Conservation (phyloP, 768 basidiomycete genomes). For the Pluteus cervinus region DNA sequence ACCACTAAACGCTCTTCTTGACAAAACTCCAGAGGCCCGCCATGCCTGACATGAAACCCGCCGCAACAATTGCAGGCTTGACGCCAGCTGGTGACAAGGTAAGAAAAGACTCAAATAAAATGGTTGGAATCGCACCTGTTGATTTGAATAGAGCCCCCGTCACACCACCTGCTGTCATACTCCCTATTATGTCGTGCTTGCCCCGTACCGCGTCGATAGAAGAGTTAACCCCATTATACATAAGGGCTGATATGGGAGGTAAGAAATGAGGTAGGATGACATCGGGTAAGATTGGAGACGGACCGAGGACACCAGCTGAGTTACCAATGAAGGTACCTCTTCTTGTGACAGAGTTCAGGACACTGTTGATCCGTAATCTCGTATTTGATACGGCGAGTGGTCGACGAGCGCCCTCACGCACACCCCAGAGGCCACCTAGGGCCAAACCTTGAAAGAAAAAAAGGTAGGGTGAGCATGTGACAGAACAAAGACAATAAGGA, state of each 20-base stretch:
- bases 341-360: conserved; percentile 94
- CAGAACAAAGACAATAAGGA: conserved; percentile 77
- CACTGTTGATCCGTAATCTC: conserved; percentile 90
- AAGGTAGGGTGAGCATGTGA: conserved; percentile 69
- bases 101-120: conserved; percentile 28
- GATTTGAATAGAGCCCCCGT: conserved; percentile 92
- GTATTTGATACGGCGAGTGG: conserved; percentile 82
- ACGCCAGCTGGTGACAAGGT: conserved; percentile 71
- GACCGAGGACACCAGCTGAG: conserved; percentile 95
- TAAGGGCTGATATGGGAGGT: conserved; percentile 60
- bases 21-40: conserved; percentile 94
- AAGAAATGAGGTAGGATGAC: conserved; percentile 18
- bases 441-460: conserved; percentile 80
- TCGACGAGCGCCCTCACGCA: conserved; percentile 88
- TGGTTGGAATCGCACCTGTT: conserved; percentile 64
- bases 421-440: conserved; percentile 92
- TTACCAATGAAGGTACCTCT: conserved; percentile 98
- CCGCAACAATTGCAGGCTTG: conserved; percentile 82
- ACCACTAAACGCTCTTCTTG: conserved; percentile 78
- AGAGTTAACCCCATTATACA: conserved; percentile 96
- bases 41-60: conserved; percentile 80
- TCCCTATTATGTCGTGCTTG: conserved; percentile 86
- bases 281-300: conserved; percentile 34
- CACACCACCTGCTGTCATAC: conserved; percentile 86
- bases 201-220: conserved; percentile 85